Evolutionary conservation across 495 filamentous ascomycete species (phyloP).

Genomic region (Pyrenula aspistea): DNA sequence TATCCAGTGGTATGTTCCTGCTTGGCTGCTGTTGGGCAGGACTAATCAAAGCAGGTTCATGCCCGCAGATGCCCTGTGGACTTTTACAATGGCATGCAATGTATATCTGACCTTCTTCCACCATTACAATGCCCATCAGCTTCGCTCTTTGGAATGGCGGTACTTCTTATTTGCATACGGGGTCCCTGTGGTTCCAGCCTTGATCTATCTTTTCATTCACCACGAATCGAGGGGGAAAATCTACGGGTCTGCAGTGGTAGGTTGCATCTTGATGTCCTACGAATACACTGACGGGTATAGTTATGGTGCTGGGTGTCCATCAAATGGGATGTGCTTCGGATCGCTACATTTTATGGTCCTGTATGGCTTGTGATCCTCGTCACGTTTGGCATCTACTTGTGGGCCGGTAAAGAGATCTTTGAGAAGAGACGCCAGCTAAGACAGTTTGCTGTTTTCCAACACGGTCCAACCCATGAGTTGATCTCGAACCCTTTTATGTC

Average conservation of each 20-base stretch:
- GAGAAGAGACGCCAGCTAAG: constrained; percentile 32
- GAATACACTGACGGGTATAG: constrained; percentile 11
- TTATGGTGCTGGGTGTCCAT: constrained; percentile 76
- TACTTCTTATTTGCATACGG: constrained; percentile 70
- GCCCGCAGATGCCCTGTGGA: constrained; percentile 69
- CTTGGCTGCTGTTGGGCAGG: background rate
- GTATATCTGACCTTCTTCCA: constrained; percentile 80
- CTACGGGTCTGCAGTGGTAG: constrained; percentile 63
- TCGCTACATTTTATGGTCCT: constrained; percentile 72
- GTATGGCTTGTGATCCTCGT: constrained; percentile 67
- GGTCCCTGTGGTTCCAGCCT: constrained; percentile 56
- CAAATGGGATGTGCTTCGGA: constrained; percentile 60
- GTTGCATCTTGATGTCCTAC: constrained; percentile 1
- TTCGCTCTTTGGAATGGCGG: constrained; percentile 58
- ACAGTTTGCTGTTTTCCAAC: constrained; percentile 25
- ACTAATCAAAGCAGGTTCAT: constrained; percentile 43
- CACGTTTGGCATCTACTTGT: constrained; percentile 63
- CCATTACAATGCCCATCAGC: constrained; percentile 53
- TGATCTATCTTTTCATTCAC: constrained; percentile 55
- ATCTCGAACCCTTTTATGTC: constrained; percentile 16
- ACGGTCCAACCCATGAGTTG: constrained; percentile 12
- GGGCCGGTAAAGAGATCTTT: constrained; percentile 62
- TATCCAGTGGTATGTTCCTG: constrained; percentile 49
- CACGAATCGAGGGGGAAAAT: constrained; percentile 35
- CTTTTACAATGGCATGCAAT: constrained; percentile 77